Evolutionary conservation across 2,329 filamentous ascomycete genomes (phyloP), one percentile per base, ranked within the genome.

Genomic region (Botrytis squamosa): DNA sequence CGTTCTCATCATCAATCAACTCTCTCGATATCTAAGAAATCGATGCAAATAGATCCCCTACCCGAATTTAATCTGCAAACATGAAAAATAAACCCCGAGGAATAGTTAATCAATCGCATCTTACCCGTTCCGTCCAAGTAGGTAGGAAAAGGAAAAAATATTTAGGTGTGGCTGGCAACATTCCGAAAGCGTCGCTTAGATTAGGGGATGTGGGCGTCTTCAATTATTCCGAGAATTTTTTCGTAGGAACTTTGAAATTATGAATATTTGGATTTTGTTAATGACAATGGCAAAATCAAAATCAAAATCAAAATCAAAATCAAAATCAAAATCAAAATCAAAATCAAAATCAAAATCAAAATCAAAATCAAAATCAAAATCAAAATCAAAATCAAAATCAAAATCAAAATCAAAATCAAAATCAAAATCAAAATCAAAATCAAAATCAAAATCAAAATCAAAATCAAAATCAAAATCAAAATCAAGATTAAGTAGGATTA

Each of bases 141-240:
- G 10, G 1, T 16, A 22, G 10, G 16, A 52, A 14, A 22, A 20
- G 33, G 33, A 33, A 33, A 33, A 18, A 40, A 63, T 63, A 14
- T 33, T 1, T 69, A 22, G 14, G 22, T 52, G 44, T 66, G 44
- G 64, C 64, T 52, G 7, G 66, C 49, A 42, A 10, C 66, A 69
- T 69, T 69, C 66, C 66, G 36, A 57, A 57, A 29, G 49, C 66
- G n/a, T 69, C 66, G 66, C 66, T 69, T 69, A 69, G 12, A 22
- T 57, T 20, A 69, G 66, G 49, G 66, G 66, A 59, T 55, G 9
- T 4, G 12, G 65, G 25, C 9, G 20, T n/a, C 38, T 42, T 57
- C 7, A 22, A 44, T 33, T 25, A 22, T 20, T 33, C 10, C 49
- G 40, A 42, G 16, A 7, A 42, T 0, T 40, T 57, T 18, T 25